Percentiles rank a stretch among this genome's conserved stretches.
Conservation (phyloP, 495 filamentous ascomycete genomes). For the Tuber calosporum region DNA sequence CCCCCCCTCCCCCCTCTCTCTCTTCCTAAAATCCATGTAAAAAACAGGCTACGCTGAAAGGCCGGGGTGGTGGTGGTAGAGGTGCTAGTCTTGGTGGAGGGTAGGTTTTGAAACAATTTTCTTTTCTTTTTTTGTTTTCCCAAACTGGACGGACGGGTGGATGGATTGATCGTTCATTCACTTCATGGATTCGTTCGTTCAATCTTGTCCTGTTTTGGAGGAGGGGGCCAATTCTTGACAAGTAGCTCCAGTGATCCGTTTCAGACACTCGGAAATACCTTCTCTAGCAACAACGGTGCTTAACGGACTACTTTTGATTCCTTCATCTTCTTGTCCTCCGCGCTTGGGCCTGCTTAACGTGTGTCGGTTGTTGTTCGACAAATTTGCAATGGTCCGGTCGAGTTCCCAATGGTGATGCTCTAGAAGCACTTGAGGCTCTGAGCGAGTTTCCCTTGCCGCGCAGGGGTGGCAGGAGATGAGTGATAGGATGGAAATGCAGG, state of each 20-base stretch:
- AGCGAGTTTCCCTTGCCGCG: not conserved
- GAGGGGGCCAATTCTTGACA: not conserved
- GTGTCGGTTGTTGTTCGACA: too few relatives aligned
- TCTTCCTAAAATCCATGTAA: not conserved
- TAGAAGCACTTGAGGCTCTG: not conserved
- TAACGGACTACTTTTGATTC: not conserved
- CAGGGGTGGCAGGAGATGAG: not conserved
- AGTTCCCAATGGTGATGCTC: not conserved
- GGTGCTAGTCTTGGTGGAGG: not conserved
- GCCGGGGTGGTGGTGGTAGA: not conserved
- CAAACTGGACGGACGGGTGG: not conserved
- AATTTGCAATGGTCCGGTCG: not conserved
- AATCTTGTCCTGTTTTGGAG: not conserved
- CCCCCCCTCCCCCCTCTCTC: too few relatives aligned
- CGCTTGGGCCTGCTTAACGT: not conserved
- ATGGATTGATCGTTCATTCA: not conserved
- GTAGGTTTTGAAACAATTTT: not conserved
- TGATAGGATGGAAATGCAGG: not conserved
- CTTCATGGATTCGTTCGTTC: not conserved
- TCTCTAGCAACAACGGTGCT: not conserved
- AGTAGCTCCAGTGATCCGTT: not conserved
- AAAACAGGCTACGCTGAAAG: not conserved
- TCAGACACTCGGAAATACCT: not conserved
- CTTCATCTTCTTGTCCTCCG: not conserved
- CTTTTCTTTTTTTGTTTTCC: not conserved